A percentile compares a stretch with the other conserved stretches of the same genome.
Evolutionary conservation across 352 stramenopile species (phyloP).

Genomic region (Globisporangium paddicum): DNA sequence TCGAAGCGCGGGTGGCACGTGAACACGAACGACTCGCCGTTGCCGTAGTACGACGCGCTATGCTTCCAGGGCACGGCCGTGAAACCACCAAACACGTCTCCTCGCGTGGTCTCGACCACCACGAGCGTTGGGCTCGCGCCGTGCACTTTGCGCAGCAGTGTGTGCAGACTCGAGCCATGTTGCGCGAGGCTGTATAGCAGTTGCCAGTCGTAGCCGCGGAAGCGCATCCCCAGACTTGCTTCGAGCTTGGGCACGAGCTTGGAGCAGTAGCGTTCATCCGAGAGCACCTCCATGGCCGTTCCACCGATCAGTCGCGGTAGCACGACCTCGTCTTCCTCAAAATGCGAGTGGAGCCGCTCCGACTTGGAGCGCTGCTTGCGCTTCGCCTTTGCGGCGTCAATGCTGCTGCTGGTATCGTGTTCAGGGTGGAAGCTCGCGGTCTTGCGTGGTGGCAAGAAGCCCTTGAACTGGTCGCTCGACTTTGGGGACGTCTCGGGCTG

Average conservation of each 20-base stretch:
- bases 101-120: conserved; percentile 55
- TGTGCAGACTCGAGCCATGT: conserved; percentile 65
- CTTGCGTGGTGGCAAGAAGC: conserved; percentile 3
- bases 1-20: conserved; percentile 55
- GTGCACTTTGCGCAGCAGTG: conserved; percentile 38
- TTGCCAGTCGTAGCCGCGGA: conserved; percentile 63
- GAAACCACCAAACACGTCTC: conserved; percentile 69
- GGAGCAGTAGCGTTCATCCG: conserved; percentile 24
- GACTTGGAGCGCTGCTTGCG: conserved; percentile 33
- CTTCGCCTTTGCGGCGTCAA: not conserved
- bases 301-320: conserved; percentile 47
- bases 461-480: conserved; percentile 13
- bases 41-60: conserved; percentile 62
- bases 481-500: conserved; percentile 14
- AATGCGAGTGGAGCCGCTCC: conserved; percentile 19
- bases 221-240: conserved; percentile 37
- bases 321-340: conserved; percentile 30
- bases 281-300: conserved; percentile 39
- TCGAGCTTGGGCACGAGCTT: conserved; percentile 62
- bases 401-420: not conserved
- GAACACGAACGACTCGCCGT: conserved; percentile 72
- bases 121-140: conserved; percentile 42
- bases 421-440: conserved; percentile 9
- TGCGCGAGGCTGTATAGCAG: conserved; percentile 56
- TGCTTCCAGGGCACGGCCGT: conserved; percentile 36